Evolutionary conservation across 495 filamentous ascomycete genomes (phyloP).

Genomic region (Penicillium argentinense): DNA sequence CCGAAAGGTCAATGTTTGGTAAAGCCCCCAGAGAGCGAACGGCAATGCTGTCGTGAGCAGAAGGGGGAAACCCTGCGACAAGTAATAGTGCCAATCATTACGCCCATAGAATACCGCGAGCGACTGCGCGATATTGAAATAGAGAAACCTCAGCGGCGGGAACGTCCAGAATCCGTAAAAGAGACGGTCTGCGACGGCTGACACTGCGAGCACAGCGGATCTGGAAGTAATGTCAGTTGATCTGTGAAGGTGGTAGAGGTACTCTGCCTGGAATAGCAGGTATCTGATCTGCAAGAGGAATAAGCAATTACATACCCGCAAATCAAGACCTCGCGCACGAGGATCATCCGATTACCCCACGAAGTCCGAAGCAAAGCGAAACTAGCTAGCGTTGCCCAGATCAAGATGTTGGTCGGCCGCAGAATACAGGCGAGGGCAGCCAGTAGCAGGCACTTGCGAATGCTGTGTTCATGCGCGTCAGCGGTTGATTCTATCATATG

Average conservation of each 20-base stretch:
- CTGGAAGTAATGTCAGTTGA: slow-evolving; percentile 32
- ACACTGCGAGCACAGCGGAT: slow-evolving; percentile 57
- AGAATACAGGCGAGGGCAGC: slow-evolving; percentile 84
- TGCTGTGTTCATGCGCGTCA: slow-evolving; percentile 26
- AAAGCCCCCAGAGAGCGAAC: slow-evolving; percentile 67
- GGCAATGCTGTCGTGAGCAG: slow-evolving; percentile 82
- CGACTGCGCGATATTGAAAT: slow-evolving; percentile 87
- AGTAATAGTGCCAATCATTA: slow-evolving; percentile 91
- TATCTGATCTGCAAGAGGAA: no score
- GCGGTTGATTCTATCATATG: slow-evolving; percentile 6
- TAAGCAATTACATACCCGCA: slow-evolving; percentile 65
- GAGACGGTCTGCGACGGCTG: slow-evolving; percentile 67
- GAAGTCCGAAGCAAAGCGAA: slow-evolving; percentile 44
- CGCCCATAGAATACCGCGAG: slow-evolving; percentile 90
- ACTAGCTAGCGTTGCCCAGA: slow-evolving; percentile 67
- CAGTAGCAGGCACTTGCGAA: slow-evolving; percentile 68
- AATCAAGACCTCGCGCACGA: slow-evolving; percentile 60
- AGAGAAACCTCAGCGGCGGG: slow-evolving; percentile 82
- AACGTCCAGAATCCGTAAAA: slow-evolving; percentile 91
- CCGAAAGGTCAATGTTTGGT: slow-evolving; percentile 43
- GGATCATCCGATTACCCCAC: slow-evolving; percentile 45
- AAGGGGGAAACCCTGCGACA: slow-evolving; percentile 84
- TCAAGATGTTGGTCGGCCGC: slow-evolving; percentile 84
- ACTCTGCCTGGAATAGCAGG: no score
- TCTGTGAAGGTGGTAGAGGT: background rate